These are phyloP conservation scores for Dothideomycetes sp. DNA, from an alignment of 2,329 filamentous ascomycete species.

Conservation along the genomic window DNA sequence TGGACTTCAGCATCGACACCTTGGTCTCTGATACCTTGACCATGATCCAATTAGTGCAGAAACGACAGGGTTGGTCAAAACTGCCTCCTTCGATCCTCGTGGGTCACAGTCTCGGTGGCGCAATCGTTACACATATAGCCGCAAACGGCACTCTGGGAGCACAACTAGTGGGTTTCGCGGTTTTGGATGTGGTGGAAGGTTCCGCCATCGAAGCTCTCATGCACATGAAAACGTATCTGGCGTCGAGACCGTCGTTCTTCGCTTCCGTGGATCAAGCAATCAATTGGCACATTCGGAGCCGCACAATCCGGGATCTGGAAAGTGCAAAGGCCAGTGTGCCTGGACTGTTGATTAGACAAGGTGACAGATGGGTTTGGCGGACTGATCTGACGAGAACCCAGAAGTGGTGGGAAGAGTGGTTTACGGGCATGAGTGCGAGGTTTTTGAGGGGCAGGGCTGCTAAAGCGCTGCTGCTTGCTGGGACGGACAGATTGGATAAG, in stretches of 20 bases:
- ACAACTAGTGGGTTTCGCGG: conserved; percentile 72
- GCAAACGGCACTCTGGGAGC: conserved; percentile 53
- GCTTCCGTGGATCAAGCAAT: conserved; percentile 69
- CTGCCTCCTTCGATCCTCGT: conserved; percentile 73
- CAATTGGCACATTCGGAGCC: conserved; percentile 85
- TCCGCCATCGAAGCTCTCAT: conserved; percentile 90
- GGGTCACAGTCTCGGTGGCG: conserved; percentile 87
- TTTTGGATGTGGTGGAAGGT: conserved; percentile 90
- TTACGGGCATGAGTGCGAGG: conserved; percentile 75
- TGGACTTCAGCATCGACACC: conserved; percentile 64
- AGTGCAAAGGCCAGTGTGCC: conserved; percentile 87
- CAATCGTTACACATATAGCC: conserved; percentile 78
- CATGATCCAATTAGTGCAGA: conserved; percentile 58
- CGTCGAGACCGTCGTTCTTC: conserved; percentile 70
- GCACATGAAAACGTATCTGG: conserved; percentile 88
- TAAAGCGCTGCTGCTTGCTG: conserved; percentile 76
- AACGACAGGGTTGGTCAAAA: conserved; percentile 60
- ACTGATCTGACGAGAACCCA: conserved; percentile 78
- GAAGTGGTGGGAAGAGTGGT: conserved; percentile 92
- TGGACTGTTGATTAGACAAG: conserved; percentile 50
- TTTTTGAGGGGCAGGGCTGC: conserved; percentile 75
- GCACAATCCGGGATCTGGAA: conserved; percentile 72
- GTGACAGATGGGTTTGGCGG: conserved; percentile 52
- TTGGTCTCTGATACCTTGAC: conserved; percentile 63
- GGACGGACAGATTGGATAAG: conserved; percentile 82